These are phyloP conservation scores for Emmonsia crescens DNA, from an alignment of 2,329 filamentous ascomycete genomes.

Conservation along the genomic window DNA sequence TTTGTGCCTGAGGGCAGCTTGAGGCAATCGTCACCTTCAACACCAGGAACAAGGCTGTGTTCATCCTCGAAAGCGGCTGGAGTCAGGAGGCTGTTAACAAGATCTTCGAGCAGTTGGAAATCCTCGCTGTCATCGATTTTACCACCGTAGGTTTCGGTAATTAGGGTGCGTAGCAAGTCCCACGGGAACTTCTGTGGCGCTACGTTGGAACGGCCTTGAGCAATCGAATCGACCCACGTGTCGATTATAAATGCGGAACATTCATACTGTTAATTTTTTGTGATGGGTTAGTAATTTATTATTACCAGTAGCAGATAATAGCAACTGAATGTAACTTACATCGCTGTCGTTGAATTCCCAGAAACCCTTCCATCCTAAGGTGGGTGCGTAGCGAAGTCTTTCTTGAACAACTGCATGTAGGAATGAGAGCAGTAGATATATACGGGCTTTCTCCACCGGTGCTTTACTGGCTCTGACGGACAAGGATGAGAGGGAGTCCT, in stretches of 20 bases:
- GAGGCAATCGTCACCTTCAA: conserved; percentile 50
- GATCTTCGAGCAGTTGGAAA: conserved; percentile 58
- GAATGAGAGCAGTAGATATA: conserved; percentile 89
- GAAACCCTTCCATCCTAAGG: conserved; percentile 93
- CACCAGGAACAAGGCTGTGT: conserved; percentile 71
- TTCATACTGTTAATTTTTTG: conserved; percentile 58
- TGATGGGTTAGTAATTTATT: conserved; percentile 11
- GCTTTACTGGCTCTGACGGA: conserved; percentile 64
- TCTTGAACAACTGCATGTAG: conserved; percentile 94
- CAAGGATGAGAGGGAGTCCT: conserved; percentile 81
- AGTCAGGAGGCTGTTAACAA: conserved; percentile 71
- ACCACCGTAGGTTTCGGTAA: conserved; percentile 92
- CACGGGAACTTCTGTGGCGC: conserved; percentile 90
- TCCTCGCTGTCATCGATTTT: conserved; percentile 91
- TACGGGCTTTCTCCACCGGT: conserved; percentile 78
- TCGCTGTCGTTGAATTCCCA: conserved; percentile 99
- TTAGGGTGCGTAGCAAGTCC: conserved; percentile 84
- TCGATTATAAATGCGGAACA: conserved; percentile 95
- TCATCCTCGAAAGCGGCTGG: conserved; percentile 85
- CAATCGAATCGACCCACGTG: conserved; percentile 76
- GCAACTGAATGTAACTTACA: conserved; percentile 47
- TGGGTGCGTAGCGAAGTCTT: conserved; percentile 84
- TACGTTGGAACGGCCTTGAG: conserved; percentile 80
- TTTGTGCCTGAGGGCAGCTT: conserved; percentile 69
- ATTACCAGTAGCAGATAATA: neutral